Base-by-base conservation (phyloP, 1,139 yeast species). In the Arxiozyma telluris region DNA sequence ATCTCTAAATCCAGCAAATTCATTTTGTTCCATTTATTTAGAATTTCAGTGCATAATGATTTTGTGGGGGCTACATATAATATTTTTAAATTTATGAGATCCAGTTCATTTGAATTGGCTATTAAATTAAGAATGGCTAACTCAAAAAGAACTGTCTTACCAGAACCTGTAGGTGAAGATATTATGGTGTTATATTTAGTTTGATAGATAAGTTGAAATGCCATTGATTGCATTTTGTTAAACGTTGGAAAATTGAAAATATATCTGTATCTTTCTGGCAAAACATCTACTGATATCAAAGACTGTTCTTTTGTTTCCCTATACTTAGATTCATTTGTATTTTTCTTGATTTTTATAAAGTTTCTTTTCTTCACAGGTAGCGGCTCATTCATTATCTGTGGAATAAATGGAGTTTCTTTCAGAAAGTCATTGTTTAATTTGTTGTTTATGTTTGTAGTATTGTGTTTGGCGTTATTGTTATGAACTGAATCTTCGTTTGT, bases 81-180 rank as follows among this genome's bases (percentile, higher is more conserved):
- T 0, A 73, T 68, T 61, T 78, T 79, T 18, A 65, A 54, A 47
- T 70, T 66, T 1, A 44, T 56, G 1, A 54, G 51, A 8, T 6
- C 54, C 43, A 25, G 56, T 50, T 47, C 43, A 11, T 61, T 50
- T 7, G 54, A 49, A 0, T 60, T 61, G 11, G 62, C 61, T 17
- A 77, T 54, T 22, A 73, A 57, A 22, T 72, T 64, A n/a, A 78
- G 58, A 1, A 80, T 76, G 0, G 83, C 81, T 43, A 80, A 60
- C 60, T 80, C 83, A 59, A 78, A 79, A 4, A 80, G 60, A 0
- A 75, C 82, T 0, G 83, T 79, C 59, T 80, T 80, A 0, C 84
- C 83, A 0, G 83, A 77, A 0, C 84, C 83, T 0, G 83, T 78
- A 0, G 84, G 84, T 2, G 83, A 71, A 44, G 80, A 73, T 17